Conservation (phyloP, 805 yeast species). For the Priceomyces castillae region DNA sequence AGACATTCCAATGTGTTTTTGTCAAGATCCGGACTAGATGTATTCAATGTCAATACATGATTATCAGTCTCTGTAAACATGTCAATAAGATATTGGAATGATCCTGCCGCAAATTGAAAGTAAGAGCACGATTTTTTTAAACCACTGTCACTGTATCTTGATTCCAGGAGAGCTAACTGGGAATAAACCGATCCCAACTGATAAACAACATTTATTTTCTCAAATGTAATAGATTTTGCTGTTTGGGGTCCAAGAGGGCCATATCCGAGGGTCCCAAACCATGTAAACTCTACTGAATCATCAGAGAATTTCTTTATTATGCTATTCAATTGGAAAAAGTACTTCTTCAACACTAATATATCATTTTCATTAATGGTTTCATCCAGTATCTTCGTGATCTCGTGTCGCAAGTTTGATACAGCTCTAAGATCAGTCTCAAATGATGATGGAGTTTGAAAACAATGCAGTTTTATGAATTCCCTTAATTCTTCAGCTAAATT, state of each 20-base stretch:
- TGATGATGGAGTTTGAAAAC: slow-evolving; percentile 34
- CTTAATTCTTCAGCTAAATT: slow-evolving; percentile 40
- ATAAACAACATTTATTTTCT: slow-evolving; percentile 59
- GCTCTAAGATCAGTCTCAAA: slow-evolving; percentile 30
- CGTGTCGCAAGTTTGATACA: slow-evolving; percentile 44
- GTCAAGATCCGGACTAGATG: slow-evolving; percentile 46
- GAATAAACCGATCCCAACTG: slow-evolving; percentile 69
- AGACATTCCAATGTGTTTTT: slow-evolving; percentile 50
- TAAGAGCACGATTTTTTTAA: slow-evolving; percentile 59
- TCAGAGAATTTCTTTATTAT: slow-evolving; percentile 60
- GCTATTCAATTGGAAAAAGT: slow-evolving; percentile 44
- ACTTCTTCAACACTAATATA: slow-evolving; percentile 42
- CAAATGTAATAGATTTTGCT: slow-evolving; percentile 52
- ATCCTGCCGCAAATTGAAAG: slow-evolving; percentile 73
- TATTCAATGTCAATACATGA: neutral
- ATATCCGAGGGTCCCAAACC: slow-evolving; percentile 71
- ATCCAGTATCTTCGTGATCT: slow-evolving; percentile 33
- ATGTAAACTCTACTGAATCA: slow-evolving; percentile 58
- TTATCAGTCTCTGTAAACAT: slow-evolving; percentile 1
- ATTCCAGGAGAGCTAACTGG: slow-evolving; percentile 48
- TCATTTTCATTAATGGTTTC: slow-evolving; percentile 26
- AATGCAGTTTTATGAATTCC: slow-evolving; percentile 47
- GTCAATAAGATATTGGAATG: slow-evolving; percentile 35
- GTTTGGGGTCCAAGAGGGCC: slow-evolving; percentile 48
- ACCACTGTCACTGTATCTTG: slow-evolving; percentile 49